Conservation (phyloP, 2,329 filamentous ascomycete species). For the Fusarium foetens region DNA sequence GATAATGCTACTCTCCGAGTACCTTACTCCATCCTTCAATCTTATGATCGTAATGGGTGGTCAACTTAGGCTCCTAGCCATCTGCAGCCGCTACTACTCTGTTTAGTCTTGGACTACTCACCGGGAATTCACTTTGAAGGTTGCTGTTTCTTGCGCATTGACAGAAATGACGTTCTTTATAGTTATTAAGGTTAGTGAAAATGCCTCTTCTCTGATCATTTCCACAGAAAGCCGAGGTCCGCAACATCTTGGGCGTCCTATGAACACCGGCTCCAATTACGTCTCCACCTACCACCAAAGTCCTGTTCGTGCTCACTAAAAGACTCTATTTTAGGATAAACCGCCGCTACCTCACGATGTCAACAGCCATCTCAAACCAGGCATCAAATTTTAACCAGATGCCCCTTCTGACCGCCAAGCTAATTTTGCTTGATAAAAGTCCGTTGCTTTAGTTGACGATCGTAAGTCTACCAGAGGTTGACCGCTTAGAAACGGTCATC, state of each 20-base stretch:
- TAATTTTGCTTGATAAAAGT: not conserved
- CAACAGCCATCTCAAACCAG: not conserved
- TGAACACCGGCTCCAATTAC: not conserved
- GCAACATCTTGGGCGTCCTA: slow-evolving; percentile 5
- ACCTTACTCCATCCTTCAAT: not conserved
- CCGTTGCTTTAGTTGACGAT: not conserved
- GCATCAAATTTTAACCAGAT: not conserved
- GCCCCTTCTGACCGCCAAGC: not conserved
- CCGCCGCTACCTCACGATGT: slow-evolving; percentile 9
- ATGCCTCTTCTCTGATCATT: not conserved
- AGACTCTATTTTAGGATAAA: slow-evolving; percentile 37
- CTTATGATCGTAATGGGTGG: slow-evolving; percentile 7
- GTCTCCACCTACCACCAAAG: not conserved
- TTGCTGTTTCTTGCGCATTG: not conserved
- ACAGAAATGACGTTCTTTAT: not conserved
- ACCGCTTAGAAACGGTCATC: not conserved
- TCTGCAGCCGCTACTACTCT: not conserved
- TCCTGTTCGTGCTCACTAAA: not conserved
- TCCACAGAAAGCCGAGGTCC: slow-evolving; percentile 16
- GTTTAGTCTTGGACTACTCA: not conserved
- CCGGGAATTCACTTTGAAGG: not conserved
- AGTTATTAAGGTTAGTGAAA: not conserved
- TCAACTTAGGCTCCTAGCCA: not conserved
- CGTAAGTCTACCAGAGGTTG: not conserved
- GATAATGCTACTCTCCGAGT: not conserved